Evolutionary conservation across 805 yeast species (phyloP), one percentile per base, ranked within the genome.

Genomic region (Sungouiozyma ichnusensis): DNA sequence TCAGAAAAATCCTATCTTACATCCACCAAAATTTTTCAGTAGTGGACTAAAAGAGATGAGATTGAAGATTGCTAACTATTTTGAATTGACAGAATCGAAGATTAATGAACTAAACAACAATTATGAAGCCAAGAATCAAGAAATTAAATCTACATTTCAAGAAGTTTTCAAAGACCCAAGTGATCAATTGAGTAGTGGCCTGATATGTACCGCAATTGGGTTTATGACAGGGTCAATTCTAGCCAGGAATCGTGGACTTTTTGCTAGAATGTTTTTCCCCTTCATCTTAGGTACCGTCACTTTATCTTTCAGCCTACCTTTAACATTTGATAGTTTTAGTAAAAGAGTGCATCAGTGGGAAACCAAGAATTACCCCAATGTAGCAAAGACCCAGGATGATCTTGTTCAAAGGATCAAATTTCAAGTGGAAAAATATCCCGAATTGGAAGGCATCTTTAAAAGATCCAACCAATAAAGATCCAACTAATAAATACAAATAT

Each of bases 141-240:
- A 66, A 40, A 67, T 79, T 18, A 69, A 79, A 3, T 53, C 63
- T 17, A 73, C 79, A n/a, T 57, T 77, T 13, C 65, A 77, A 24
- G 63, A 65, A 15, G 63, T 78, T 44, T 84, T 76, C 54, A 54
- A 56, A 3, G 74, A 73, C 50, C 74, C 68, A 48, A 62, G 64
- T 38, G 85, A 78, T 54, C 74, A 68, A 42, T 62, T 79, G 39
- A 59, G 76, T 36, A 83, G 84, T 2, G 79, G 79, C 46, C 53
- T 77, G 2, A 55, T 76, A 2, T 78, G 76, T 49, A 64, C 77
- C 32, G 53, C 69, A 4, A 69, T 79, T 33, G 85, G 80, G 19
- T 64, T 71, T 13, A 67, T 79, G 56, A 61, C 81, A 1, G 86
- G 85, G 38, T 69, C 76, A 36, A 73, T 80, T 16, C 49, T 76